Evolutionary conservation across 2,329 filamentous ascomycete genomes (phyloP).

Genomic region (Colletotrichum truncatum): DNA sequence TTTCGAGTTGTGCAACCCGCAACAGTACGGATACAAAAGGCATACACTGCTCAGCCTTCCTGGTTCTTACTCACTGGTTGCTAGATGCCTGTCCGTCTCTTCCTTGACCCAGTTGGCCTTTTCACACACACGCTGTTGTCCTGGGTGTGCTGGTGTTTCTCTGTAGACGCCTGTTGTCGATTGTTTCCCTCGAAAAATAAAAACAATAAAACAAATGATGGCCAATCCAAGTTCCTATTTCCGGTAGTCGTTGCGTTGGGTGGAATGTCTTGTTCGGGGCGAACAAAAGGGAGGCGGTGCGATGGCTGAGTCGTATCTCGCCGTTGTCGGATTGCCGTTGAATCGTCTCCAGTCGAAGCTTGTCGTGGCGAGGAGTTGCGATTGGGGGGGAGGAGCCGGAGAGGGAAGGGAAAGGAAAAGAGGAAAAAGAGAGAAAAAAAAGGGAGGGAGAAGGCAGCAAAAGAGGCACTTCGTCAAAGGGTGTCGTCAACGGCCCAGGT

Average conservation of each 20-base stretch:
- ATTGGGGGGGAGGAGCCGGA: neutral
- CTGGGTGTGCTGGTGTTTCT: neutral
- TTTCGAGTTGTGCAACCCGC: neutral
- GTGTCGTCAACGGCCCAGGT: slow-evolving; percentile 25
- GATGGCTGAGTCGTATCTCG: slow-evolving; percentile 31
- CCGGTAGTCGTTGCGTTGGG: neutral
- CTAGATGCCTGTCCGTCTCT: neutral
- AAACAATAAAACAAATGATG: too few species aligned
- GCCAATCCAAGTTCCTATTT: neutral
- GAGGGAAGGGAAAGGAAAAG: slow-evolving; percentile 11
- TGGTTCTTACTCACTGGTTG: slow-evolving; percentile 8
- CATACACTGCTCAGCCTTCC: slow-evolving; percentile 7
- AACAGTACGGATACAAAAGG: neutral
- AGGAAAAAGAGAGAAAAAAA: neutral
- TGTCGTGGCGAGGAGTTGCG: slow-evolving; percentile 23
- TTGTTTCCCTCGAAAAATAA: neutral
- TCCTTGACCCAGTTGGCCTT: neutral
- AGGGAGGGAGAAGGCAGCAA: neutral
- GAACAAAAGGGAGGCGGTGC: slow-evolving; percentile 20
- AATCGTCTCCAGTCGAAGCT: slow-evolving; percentile 30
- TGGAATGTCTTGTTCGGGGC: slow-evolving; percentile 24
- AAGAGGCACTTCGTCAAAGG: slow-evolving; percentile 2
- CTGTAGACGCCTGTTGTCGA: neutral
- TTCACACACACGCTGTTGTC: slow-evolving; percentile 4
- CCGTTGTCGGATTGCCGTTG: slow-evolving; percentile 28